phyloP scores from a whole-genome alignment of 495 filamentous ascomycete species.

The Aspergillus homomorphus region DNA sequence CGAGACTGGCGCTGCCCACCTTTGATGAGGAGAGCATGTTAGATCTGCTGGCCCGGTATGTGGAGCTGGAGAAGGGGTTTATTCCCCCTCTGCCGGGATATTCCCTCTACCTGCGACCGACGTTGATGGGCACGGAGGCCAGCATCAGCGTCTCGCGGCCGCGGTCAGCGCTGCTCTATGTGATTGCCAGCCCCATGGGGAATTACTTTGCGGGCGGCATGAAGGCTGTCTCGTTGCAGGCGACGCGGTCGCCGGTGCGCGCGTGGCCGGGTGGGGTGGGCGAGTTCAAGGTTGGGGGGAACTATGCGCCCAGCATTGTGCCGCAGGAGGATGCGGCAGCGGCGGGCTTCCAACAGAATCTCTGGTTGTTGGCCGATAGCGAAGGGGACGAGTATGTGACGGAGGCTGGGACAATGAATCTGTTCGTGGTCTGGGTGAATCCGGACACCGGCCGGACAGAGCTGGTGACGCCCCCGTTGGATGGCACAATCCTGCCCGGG shows the following conservation, averaged over 20 bases:
- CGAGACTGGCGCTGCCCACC: background rate
- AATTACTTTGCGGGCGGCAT: background rate
- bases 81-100: background rate
- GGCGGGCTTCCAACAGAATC: background rate
- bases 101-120: background rate
- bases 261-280: background rate
- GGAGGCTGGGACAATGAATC: background rate
- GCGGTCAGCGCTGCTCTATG: background rate
- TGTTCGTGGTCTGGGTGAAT: background rate
- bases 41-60: background rate
- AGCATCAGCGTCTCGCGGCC: background rate
- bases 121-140: background rate
- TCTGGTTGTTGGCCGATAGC: background rate
- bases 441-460: background rate
- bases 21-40: background rate
- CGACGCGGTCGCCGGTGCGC: background rate
- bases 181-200: background rate
- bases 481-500: background rate
- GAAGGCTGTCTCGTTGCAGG: background rate
- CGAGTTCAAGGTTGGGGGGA: background rate
- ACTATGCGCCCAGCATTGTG: background rate
- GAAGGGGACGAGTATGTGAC: background rate
- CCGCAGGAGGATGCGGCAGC: background rate
- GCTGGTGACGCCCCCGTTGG: background rate
- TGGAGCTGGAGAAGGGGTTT: background rate